These are phyloP conservation scores for Corniculantispora saksenae DNA, from an alignment of 2,329 filamentous ascomycete species.

Conservation along the genomic window DNA sequence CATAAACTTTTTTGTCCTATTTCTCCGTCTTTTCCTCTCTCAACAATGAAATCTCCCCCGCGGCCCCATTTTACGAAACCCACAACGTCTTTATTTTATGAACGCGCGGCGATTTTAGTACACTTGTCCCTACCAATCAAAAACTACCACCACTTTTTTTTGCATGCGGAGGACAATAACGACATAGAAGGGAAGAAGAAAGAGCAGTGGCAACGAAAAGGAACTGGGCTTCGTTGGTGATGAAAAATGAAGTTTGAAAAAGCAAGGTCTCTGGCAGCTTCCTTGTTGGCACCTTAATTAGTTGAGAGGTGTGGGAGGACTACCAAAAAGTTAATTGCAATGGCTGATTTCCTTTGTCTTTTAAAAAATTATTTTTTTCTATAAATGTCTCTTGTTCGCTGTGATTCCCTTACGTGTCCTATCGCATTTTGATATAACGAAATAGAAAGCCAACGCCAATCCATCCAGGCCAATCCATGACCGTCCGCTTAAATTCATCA, in stretches of 20 bases:
- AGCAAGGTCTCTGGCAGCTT: constrained; percentile 40
- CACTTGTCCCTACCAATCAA: constrained; percentile 12
- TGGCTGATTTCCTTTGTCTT: constrained; percentile 28
- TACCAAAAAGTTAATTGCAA: constrained; percentile 46
- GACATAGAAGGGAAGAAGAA: constrained; percentile 11
- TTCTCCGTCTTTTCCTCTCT: constrained; percentile 13
- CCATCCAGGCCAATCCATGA: too few species aligned
- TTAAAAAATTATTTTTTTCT: constrained; percentile 9
- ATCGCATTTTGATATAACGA: too few species aligned
- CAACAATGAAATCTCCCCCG: constrained; percentile 13
- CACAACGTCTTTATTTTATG: constrained; percentile 17
- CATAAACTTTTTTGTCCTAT: constrained; percentile 17
- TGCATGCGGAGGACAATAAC: constrained; percentile 12
- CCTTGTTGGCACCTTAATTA: constrained; percentile 36
- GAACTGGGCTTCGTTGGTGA: constrained; percentile 33
- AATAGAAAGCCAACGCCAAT: too few species aligned
- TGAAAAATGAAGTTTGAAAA: constrained; percentile 26
- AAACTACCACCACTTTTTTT: constrained; percentile 10
- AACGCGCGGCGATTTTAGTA: constrained; percentile 20
- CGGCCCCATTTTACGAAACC: constrained; percentile 19
- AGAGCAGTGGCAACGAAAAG: constrained; percentile 14
- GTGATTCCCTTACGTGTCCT: too few species aligned
- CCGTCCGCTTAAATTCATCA: too few species aligned
- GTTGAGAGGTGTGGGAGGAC: constrained; percentile 38
- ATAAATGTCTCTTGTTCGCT: too few species aligned